Conservation (phyloP, 805 yeast species). For the Candida mattraensis region DNA sequence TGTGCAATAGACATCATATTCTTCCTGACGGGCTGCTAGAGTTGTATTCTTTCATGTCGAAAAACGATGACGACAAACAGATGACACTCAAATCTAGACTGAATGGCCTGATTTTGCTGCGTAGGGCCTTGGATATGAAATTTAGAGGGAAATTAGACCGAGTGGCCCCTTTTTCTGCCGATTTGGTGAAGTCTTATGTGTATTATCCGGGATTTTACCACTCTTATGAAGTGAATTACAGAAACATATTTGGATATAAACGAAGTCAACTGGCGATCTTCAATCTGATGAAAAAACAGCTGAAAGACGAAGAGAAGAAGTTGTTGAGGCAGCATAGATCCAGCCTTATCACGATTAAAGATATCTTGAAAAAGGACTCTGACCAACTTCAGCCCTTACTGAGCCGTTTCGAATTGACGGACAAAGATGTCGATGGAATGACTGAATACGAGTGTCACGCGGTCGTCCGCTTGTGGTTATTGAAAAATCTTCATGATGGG, state of each 20-base stretch:
- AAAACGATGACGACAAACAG: slow-evolving; percentile 44
- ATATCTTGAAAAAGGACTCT: slow-evolving; percentile 24
- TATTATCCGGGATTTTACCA: slow-evolving; percentile 5
- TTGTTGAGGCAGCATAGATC: slow-evolving; percentile 35
- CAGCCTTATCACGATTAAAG: slow-evolving; percentile 25
- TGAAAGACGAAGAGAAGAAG: slow-evolving; percentile 44
- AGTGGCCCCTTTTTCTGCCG: slow-evolving; percentile 15
- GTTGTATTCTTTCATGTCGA: slow-evolving; percentile 54
- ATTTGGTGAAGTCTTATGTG: not conserved
- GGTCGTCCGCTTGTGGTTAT: slow-evolving; percentile 26
- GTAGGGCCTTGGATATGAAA: slow-evolving; percentile 54
- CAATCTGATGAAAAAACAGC: slow-evolving; percentile 35
- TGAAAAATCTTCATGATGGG: slow-evolving; percentile 14
- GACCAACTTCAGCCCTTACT: slow-evolving; percentile 13
- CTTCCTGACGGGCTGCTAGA: slow-evolving; percentile 48
- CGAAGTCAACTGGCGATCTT: slow-evolving; percentile 42
- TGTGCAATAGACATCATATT: slow-evolving; percentile 29
- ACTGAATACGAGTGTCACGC: slow-evolving; percentile 21
- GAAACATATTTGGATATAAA: slow-evolving; percentile 37
- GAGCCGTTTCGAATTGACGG: slow-evolving; percentile 7
- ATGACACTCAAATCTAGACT: slow-evolving; percentile 52
- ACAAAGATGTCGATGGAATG: slow-evolving; percentile 7
- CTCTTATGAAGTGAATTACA: slow-evolving; percentile 11
- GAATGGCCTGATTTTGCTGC: slow-evolving; percentile 60
- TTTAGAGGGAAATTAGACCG: slow-evolving; percentile 20